Conservation (phyloP, 257 asterid species). For the Solanum chaucha region DNA sequence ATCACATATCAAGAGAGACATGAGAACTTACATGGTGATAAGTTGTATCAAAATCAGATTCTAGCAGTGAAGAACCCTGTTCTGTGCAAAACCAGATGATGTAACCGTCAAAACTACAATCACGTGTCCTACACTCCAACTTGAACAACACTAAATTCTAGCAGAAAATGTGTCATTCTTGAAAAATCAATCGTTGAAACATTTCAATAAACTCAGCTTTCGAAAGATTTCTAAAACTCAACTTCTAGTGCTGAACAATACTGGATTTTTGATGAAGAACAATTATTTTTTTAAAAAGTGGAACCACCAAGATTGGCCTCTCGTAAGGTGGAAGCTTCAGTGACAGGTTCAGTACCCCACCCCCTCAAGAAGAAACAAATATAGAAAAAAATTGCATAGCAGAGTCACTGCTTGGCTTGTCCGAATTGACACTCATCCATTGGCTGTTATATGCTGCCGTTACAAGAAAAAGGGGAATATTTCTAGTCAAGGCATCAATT, state of each 20-base stretch:
- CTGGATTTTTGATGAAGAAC: background rate
- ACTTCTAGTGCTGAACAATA: background rate
- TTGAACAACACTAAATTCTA: background rate
- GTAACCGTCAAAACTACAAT: conserved; percentile 4
- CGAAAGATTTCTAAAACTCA: background rate
- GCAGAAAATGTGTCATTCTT: background rate
- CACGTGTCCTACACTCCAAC: background rate
- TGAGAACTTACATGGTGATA: conserved; percentile 17
- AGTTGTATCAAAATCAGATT: conserved; percentile 23
- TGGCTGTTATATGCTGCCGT: background rate
- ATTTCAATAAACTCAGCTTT: background rate
- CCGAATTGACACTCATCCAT: background rate
- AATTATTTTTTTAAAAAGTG: background rate
- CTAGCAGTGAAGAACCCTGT: conserved; percentile 20
- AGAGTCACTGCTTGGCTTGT: background rate
- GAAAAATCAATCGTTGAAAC: background rate
- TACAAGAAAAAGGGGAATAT: background rate
- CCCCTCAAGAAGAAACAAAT: background rate
- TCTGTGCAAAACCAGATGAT: conserved; percentile 40
- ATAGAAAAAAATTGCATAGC: background rate
- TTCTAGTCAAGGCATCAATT: background rate
- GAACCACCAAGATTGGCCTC: background rate
- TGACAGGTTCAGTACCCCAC: background rate
- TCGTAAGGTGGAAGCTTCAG: background rate
- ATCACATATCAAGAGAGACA: background rate